Evolutionary conservation across 495 filamentous ascomycete species (phyloP).

Genomic region (Lasiosphaeria miniovina): DNA sequence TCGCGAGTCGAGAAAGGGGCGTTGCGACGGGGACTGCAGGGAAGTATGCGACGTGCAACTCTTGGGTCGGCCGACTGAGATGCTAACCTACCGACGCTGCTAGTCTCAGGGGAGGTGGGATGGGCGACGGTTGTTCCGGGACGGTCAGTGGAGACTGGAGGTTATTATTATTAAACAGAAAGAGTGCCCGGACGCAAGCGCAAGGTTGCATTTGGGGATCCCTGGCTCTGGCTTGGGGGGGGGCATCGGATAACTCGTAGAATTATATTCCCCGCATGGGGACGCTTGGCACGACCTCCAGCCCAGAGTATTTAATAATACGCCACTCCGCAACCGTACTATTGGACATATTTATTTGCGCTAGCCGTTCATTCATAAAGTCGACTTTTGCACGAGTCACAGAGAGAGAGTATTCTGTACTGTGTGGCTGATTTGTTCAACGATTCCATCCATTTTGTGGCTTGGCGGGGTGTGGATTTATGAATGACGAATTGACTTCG

Average conservation of each 20-base stretch:
- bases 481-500: not conserved
- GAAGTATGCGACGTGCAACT: not conserved
- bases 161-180: not conserved
- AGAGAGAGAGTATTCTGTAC: too few species aligned
- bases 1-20: too few species aligned
- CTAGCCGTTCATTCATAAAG: not conserved
- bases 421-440: not conserved
- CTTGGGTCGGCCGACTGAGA: not conserved
- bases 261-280: conserved; percentile 2
- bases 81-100: not conserved
- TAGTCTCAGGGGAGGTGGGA: not conserved
- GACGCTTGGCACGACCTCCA: not conserved
- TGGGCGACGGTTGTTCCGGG: not conserved
- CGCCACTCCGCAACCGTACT: not conserved
- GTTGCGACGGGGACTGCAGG: not conserved
- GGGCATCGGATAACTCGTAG: too few species aligned
- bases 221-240: not conserved
- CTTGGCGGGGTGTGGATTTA: not conserved
- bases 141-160: not conserved
- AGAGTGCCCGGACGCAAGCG: not conserved
- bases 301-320: not conserved
- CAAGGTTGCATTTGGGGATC: not conserved
- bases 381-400: not conserved
- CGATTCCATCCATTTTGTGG: not conserved
- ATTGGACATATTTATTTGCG: not conserved